Base-by-base conservation (phyloP, 2,329 filamentous ascomycete genomes). In the Pseudogymnoascus sp. region DNA sequence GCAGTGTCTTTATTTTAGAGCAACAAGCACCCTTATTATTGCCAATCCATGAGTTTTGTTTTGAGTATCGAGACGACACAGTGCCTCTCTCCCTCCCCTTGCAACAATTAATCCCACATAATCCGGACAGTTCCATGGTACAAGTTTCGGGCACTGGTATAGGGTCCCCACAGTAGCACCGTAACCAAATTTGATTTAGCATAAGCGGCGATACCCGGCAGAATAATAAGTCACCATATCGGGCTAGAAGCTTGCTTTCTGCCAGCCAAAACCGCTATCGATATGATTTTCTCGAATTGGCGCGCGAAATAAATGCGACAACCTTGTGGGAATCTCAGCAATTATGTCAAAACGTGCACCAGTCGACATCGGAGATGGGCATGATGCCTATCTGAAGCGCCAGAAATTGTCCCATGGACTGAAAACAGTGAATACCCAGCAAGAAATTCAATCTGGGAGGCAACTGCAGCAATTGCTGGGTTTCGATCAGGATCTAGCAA, bases 401-500 rank as follows among this genome's bases (percentile, higher is more conserved):
- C 73, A 74, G 63, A 75, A 71, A 56, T 69, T 73, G 34, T 21
- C 67, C 14, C 81, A 85, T 67, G 81, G 85, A 64, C 74, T 80
- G 1, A 82, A 84, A 12, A 82, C 50, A 59, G 64, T 21, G 34
- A 56, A 42, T 59, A 18, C 84, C 1, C 82, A 81, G 10, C 85
- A 88, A 67, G 83, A 88, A 38, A 80, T 90, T 56, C 77, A 80
- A 59, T 85, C 85, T 38, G 81, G 82, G 66, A 81, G 84, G 61
- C 89, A 95, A 71, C 79, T 95, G 65, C 83, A 83, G 70, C 81
- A 86, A 65, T 79, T 91, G 50, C 80, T 95, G 42, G 76, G 80
- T 63, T 92, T 92, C 71, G 82, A 89, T 68, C 89, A 91, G 75
- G 87, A 91, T 73, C 76, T 85, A 73, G 78, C 80, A 71, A 80